A percentile compares a stretch with the other conserved stretches of the same genome.
These are phyloP conservation scores for Pichia paraexigua DNA, from an alignment of 805 yeast genomes.

Conservation along the genomic window DNA sequence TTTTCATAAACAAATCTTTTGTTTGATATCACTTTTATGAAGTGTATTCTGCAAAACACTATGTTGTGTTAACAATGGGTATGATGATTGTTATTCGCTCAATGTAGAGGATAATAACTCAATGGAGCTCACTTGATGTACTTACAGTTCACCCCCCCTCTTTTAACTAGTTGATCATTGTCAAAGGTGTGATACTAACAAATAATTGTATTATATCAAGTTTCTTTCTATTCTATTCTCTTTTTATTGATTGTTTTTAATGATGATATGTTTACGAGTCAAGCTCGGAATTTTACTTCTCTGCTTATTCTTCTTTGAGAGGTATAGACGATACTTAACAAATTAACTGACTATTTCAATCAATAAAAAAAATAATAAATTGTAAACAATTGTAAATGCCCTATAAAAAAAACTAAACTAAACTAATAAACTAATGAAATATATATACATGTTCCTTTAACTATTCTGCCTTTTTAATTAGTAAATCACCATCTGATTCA, in stretches of 20 bases:
- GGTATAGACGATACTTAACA: conserved; percentile 15
- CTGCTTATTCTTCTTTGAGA: conserved; percentile 13
- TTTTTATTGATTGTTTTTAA: conserved; percentile 3
- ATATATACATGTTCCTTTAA: background rate
- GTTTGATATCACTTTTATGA: conserved; percentile 8
- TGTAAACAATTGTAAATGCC: background rate
- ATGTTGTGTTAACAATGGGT: conserved; percentile 16
- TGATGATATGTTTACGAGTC: conserved; percentile 14
- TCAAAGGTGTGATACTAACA: conserved; percentile 16
- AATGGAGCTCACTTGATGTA: conserved; percentile 23
- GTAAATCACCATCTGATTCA: conserved; percentile 4
- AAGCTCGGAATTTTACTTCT: conserved; percentile 16
- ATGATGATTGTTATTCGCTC: conserved; percentile 19
- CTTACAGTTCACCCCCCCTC: conserved; percentile 12
- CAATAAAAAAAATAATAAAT: background rate
- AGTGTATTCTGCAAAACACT: conserved; percentile 17
- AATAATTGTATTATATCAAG: background rate
- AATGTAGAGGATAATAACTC: conserved; percentile 12
- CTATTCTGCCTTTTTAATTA: background rate
- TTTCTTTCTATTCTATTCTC: background rate
- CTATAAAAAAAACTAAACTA: background rate
- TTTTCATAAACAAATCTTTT: background rate
- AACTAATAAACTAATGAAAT: background rate
- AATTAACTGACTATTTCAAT: conserved; percentile 1
- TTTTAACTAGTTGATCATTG: conserved; percentile 14